A percentile compares a stretch with the other conserved stretches of the same genome.
Conservation (phyloP, 106 monocot genomes). For the Narthecium ossifragum region DNA sequence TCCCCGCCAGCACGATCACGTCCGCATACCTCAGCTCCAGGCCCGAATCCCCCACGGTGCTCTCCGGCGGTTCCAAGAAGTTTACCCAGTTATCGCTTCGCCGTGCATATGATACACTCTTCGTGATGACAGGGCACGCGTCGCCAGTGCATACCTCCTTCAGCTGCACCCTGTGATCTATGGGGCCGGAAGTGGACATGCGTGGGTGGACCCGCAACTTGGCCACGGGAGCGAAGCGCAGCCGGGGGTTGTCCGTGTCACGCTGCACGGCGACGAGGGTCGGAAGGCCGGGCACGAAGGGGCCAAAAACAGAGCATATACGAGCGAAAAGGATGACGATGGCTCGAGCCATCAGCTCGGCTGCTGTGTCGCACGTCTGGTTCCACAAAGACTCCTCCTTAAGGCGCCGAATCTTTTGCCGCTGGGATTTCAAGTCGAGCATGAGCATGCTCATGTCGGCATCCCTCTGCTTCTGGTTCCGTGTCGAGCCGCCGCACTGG, state of each 20-base stretch:
- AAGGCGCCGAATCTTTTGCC: conserved; percentile 35
- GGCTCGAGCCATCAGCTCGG: conserved; percentile 41
- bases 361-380: conserved; percentile 38
- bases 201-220: conserved; percentile 1
- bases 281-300: conserved; percentile 44
- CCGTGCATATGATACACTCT: neutral
- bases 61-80: conserved; percentile 14
- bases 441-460: neutral
- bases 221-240: conserved; percentile 7
- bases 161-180: conserved; percentile 18
- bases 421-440: conserved; percentile 32
- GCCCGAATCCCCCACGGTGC: conserved; percentile 38
- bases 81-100: conserved; percentile 7
- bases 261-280: neutral
- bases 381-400: conserved; percentile 67
- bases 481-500: conserved; percentile 30
- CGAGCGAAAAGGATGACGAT: conserved; percentile 42
- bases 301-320: conserved; percentile 50
- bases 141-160: conserved; percentile 14
- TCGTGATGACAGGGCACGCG: conserved; percentile 43
- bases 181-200: conserved; percentile 21
- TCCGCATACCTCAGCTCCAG: conserved; percentile 51
- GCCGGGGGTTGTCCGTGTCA: neutral
- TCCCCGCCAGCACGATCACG: conserved; percentile 36
- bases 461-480: conserved; percentile 4